Conservation (phyloP, 108 stramenopile genomes). For the Bacterosira constricta region DNA sequence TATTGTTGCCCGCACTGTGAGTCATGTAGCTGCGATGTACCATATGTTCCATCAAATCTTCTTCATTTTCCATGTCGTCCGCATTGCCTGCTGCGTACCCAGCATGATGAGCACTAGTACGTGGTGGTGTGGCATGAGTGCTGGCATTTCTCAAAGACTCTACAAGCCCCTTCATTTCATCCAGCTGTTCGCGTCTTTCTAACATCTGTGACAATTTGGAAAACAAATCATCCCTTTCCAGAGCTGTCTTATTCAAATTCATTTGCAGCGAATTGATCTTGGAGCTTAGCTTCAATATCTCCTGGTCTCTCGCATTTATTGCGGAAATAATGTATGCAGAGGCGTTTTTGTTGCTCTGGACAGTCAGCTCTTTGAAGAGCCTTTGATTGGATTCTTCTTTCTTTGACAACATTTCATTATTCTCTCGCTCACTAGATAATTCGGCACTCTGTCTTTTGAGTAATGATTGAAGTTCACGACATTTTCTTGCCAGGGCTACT, state of each 20-base stretch:
- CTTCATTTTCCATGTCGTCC: slow-evolving; percentile 10
- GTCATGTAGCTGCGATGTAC: slow-evolving; percentile 18
- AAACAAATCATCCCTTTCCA: slow-evolving; percentile 24
- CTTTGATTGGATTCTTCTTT: slow-evolving; percentile 21
- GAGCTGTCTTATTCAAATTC: background rate
- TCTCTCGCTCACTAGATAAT: slow-evolving; percentile 24
- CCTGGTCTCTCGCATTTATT: slow-evolving; percentile 27
- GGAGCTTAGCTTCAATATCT: slow-evolving; percentile 24
- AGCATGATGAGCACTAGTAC: background rate
- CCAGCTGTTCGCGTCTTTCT: slow-evolving; percentile 23
- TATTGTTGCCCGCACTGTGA: background rate
- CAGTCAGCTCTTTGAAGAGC: slow-evolving; percentile 22
- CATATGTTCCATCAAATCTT: slow-evolving; percentile 27
- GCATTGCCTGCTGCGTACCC: background rate
- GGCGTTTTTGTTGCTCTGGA: slow-evolving; percentile 31
- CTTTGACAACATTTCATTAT: slow-evolving; percentile 20
- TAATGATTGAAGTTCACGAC: slow-evolving; percentile 25
- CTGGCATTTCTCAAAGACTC: slow-evolving; percentile 16
- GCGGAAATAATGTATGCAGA: slow-evolving; percentile 42
- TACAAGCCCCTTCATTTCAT: slow-evolving; percentile 37
- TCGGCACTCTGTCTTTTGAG: slow-evolving; percentile 4
- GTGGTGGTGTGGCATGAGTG: background rate
- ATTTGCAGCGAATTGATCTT: slow-evolving; percentile 10
- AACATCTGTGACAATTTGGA: slow-evolving; percentile 21
- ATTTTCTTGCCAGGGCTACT: slow-evolving; percentile 39